Conservation (phyloP, 2,329 filamentous ascomycete species). For the Aspergillus pseudonomiae region DNA sequence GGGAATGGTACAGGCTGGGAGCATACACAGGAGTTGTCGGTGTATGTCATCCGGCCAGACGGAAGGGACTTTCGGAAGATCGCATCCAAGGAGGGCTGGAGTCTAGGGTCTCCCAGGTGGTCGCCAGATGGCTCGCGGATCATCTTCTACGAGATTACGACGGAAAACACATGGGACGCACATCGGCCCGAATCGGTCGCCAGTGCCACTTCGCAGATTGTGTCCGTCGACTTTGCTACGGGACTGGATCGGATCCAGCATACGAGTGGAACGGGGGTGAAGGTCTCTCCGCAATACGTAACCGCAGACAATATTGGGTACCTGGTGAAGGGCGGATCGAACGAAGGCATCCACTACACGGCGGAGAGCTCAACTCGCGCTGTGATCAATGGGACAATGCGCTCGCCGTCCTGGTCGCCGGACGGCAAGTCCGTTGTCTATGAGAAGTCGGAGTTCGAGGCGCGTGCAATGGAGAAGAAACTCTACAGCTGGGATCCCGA, state of each 20-base stretch:
- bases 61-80: slow-evolving; percentile 43
- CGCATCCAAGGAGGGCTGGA: slow-evolving; percentile 36
- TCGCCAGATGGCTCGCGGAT: slow-evolving; percentile 41
- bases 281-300: slow-evolving; percentile 37
- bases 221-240: slow-evolving; percentile 45
- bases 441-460: slow-evolving; percentile 28
- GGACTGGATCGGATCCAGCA: slow-evolving; percentile 37
- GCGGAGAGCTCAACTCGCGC: slow-evolving; percentile 6
- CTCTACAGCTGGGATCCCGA: slow-evolving; percentile 45
- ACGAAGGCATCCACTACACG: slow-evolving; percentile 36
- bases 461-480: slow-evolving; percentile 39
- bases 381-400: slow-evolving; percentile 16
- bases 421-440: slow-evolving; percentile 33
- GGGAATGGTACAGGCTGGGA: slow-evolving; percentile 43
- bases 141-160: slow-evolving; percentile 45
- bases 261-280: slow-evolving; percentile 31
- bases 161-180: slow-evolving; percentile 42
- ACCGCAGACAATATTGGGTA: slow-evolving; percentile 32
- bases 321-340: slow-evolving; percentile 21
- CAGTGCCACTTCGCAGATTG: slow-evolving; percentile 24
- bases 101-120: slow-evolving; percentile 44
- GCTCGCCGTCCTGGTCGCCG: slow-evolving; percentile 37
- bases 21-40: slow-evolving; percentile 45
- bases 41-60: slow-evolving; percentile 45
- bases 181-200: slow-evolving; percentile 31